Evolutionary conservation across 192 early-diverging fungal genomes (phyloP).

Genomic region (Linnemannia elongata): DNA sequence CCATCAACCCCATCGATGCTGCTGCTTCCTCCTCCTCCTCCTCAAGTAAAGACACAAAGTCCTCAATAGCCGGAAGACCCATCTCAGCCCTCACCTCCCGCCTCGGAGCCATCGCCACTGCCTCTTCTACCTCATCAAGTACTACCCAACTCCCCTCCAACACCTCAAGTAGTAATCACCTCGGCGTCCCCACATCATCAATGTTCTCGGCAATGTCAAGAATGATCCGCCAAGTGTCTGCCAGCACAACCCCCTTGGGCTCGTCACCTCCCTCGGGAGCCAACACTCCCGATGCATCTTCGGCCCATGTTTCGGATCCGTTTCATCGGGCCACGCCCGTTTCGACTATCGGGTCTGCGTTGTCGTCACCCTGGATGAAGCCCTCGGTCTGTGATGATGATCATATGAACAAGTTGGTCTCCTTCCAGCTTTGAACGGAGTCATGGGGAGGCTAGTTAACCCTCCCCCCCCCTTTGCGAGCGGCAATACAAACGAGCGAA

Average conservation of each 20-base stretch:
- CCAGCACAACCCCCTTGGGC: neutral
- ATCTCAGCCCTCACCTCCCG: neutral
- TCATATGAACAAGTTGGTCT: slow-evolving; percentile 56
- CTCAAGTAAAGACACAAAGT: neutral
- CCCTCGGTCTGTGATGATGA: slow-evolving; percentile 54
- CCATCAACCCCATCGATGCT: neutral
- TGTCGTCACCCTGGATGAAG: slow-evolving; percentile 45
- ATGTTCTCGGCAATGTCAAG: slow-evolving; percentile 50
- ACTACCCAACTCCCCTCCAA: neutral
- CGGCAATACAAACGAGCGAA: no score
- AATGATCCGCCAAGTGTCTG: slow-evolving; percentile 39
- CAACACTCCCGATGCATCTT: slow-evolving; percentile 19
- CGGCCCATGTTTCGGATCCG: slow-evolving; percentile 32
- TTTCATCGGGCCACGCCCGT: slow-evolving; percentile 3
- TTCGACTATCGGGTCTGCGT: neutral
- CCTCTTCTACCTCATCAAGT: neutral
- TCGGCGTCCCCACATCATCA: neutral
- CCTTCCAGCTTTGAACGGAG: slow-evolving; percentile 36
- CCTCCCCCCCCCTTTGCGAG: no score
- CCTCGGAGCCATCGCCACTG: neutral
- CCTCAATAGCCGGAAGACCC: neutral
- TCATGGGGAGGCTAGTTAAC: no score
- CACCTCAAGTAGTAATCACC: slow-evolving; percentile 10
- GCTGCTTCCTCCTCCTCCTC: neutral
- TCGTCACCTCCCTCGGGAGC: slow-evolving; percentile 8